These are phyloP conservation scores for Penicillium atrosanguineum DNA, from an alignment of 495 filamentous ascomycete genomes.

Conservation along the genomic window DNA sequence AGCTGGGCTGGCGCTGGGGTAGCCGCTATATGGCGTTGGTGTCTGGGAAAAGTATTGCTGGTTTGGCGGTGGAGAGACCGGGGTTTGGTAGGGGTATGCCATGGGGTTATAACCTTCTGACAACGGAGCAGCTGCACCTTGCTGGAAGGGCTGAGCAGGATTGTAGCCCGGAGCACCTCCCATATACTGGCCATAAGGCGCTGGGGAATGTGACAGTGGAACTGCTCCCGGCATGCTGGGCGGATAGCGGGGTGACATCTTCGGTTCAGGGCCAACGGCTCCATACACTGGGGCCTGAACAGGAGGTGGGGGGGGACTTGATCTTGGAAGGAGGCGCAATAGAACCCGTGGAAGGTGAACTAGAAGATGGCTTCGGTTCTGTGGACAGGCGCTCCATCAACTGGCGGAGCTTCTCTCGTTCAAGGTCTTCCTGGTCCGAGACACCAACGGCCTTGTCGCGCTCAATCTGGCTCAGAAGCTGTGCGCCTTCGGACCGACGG, in stretches of 20 bases:
- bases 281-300: conserved; percentile 40
- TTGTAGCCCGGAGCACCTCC: conserved; percentile 28
- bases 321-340: conserved; percentile 33
- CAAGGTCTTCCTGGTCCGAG: conserved; percentile 74
- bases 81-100: conserved; percentile 51
- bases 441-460: conserved; percentile 65
- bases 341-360: conserved; percentile 39
- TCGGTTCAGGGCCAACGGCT: conserved; percentile 33
- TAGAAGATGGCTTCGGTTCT: conserved; percentile 52
- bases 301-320: conserved; percentile 44
- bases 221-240: conserved; percentile 28
- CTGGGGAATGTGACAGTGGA: conserved; percentile 40
- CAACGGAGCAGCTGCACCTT: conserved; percentile 44
- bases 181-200: conserved; percentile 44
- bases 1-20: conserved; percentile 36
- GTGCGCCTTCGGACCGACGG: conserved; percentile 84
- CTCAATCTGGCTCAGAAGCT: conserved; percentile 85
- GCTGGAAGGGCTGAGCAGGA: conserved; percentile 43
- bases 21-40: conserved; percentile 34
- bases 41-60: conserved; percentile 45
- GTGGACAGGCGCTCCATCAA: conserved; percentile 96
- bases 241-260: conserved; percentile 50
- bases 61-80: conserved; percentile 44
- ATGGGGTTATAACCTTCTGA: conserved; percentile 54
- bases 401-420: conserved; percentile 79